Base-by-base conservation (phyloP, 2,329 filamentous ascomycete genomes). In the Lachnellula occidentalis region DNA sequence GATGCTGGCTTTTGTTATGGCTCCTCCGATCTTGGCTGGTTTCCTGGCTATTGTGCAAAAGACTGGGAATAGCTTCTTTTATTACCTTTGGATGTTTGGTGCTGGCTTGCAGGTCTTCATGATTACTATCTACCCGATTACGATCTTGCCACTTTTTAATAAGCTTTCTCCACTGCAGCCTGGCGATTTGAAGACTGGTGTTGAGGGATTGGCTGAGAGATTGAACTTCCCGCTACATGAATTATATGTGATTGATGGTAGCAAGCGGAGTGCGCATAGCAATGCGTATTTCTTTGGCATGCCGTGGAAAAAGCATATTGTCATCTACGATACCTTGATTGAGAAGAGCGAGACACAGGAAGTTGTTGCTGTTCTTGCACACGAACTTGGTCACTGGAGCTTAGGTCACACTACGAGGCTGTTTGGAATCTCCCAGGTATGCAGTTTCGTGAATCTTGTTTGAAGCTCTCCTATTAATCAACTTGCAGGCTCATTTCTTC, bases 241-340 rank as follows among this genome's bases (percentile, higher is more conserved):
- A 69, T 81, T 99, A 45, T 90, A 95, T 69, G 92, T 97, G 67
- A 99, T 99, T 67, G 90, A 95, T 69, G 90, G 90, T 48, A 92
- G 87, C 76, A 92, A 92, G 77, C 82, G 90, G 64, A 90, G 86
- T 69, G 87, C 88, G 22, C 90, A 95, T 74, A 91, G 87, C 74
- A 95, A 95, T 68, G 89, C 90, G 19, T 95, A 95, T 74, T 99
- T 99, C 76, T 96, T 95, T 66, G 94, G 94, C 57, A 82, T 99
- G 53, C 94, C 94, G 42, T 99, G 92, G 92, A 96, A 96, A 82
- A 97, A 97, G 82, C 95, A 97, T 77, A 99, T 99, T 76, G 94
- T 99, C 67, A 95, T 99, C 69, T 99, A 96, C 71, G 94, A 99
- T 70, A 99, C 95, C 5, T 76, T 99, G 60, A 91, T 99, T 59